Evolutionary conservation across 805 yeast genomes (phyloP).

Genomic region (Brettanomyces nanus): DNA sequence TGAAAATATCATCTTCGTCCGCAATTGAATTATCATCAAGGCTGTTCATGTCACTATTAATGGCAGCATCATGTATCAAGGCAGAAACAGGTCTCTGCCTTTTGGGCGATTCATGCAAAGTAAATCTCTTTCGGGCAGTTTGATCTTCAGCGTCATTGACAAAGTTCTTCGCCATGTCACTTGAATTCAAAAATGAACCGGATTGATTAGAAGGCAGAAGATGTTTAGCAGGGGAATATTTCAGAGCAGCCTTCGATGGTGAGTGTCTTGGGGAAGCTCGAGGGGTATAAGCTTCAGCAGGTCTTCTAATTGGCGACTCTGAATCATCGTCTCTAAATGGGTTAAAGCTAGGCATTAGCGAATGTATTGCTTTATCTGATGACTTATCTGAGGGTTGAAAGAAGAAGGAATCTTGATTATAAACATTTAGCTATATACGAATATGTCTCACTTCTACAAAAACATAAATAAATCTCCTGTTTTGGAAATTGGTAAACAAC

Average conservation of each 20-base stretch:
- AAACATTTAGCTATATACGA: too few species aligned
- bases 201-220: constrained; percentile 26
- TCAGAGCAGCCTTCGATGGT: constrained; percentile 29
- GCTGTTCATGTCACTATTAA: constrained; percentile 37
- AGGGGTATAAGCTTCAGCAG: constrained; percentile 25
- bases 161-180: constrained; percentile 32
- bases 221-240: constrained; percentile 35
- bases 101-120: constrained; percentile 65
- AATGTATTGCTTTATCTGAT: too few species aligned
- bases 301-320: constrained; percentile 25
- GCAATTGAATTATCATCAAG: constrained; percentile 27
- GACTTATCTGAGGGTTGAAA: too few species aligned
- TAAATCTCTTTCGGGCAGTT: constrained; percentile 60
- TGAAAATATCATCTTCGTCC: constrained; percentile 29
- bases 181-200: constrained; percentile 17
- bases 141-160: constrained; percentile 27
- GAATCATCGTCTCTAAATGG: constrained; percentile 17
- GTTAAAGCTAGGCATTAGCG: constrained; percentile 10
- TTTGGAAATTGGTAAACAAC: too few species aligned
- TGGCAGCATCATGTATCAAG: constrained; percentile 37
- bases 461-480: too few species aligned
- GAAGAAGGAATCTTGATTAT: too few species aligned
- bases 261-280: constrained; percentile 21
- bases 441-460: too few species aligned
- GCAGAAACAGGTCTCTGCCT: constrained; percentile 46